Base-by-base conservation (phyloP, 164 flowering plant species). In the Houttuynia cordata region DNA sequence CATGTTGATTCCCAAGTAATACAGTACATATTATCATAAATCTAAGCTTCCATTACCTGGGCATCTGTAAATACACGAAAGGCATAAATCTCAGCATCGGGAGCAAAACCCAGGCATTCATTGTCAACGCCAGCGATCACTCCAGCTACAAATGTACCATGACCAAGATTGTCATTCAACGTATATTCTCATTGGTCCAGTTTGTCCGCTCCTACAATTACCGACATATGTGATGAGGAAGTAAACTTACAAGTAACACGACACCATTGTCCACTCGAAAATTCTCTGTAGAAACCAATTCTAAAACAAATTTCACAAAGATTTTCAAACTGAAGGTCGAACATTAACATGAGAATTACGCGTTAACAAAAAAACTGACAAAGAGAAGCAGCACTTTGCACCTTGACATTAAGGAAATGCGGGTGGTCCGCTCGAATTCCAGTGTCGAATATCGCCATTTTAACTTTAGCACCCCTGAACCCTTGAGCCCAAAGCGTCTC, bases 101-200 rank as follows among this genome's bases (percentile, higher is more conserved):
- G 96, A 55, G 99, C 97, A 85, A 93, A 93, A 45, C 99, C 99
- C 65, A 88, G 84, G 70, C 99, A 93, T 67, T 90, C 97, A 45
- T 76, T 71, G 71, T 90, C 86, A 76, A 77, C 78, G 71, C 99
- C 97, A 74, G 97, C 97, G 72, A 93, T 78, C 64, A 93, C 97
- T 58, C 99, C 99, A 20, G 99, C 97, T 50, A 93, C 99, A 76
- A 93, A 90, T 57, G 99, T 93, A 59, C 99, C 99, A 76, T 93
- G 99, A 25, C 99, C 99, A 73, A 93, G 97, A 78, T 90, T 93
- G 75, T 93, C 99, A 80, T 93, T 93, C 10, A 93, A 61, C 5
- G 99, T 88, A 77, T 88, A 77, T 88, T 88, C 71, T 90, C 97
- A 72, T 88, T 81, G 24, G 99, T 93, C 99, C 99, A 93, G 68